Evolutionary conservation across 169 alveolate genomes (phyloP).

Genomic region (Cyclospora cayetanensis): DNA sequence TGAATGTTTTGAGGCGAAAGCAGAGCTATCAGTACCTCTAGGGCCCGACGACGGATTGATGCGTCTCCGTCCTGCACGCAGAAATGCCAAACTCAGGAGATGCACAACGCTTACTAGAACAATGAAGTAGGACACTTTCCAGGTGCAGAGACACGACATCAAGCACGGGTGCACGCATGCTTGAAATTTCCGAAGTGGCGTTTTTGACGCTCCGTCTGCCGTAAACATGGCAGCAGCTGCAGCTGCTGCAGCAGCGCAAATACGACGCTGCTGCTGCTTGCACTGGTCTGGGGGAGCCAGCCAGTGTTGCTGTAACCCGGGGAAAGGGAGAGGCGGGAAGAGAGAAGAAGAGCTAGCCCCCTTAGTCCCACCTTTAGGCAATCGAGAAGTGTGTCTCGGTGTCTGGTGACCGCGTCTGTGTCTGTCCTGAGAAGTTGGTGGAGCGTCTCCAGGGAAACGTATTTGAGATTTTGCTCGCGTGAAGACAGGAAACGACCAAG

Average conservation of each 20-base stretch:
- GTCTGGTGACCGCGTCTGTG: conserved; percentile 90
- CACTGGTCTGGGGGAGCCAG: no score
- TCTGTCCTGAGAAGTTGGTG: conserved; percentile 92
- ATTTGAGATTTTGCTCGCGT: conserved; percentile 93
- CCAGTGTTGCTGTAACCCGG: no score
- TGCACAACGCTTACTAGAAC: no score
- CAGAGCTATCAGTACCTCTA: conserved; percentile 95
- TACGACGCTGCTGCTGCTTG: no score
- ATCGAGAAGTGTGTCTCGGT: conserved; percentile 88
- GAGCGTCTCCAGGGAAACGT: conserved; percentile 89
- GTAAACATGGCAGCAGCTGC: neutral
- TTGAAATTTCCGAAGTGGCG: no score
- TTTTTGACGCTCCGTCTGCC: no score
- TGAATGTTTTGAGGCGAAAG: conserved; percentile 85
- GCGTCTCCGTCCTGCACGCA: conserved; percentile 94
- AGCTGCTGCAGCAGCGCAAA: neutral
- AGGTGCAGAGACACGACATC: no score
- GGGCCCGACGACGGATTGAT: conserved; percentile 95
- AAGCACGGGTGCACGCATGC: conserved; percentile 52
- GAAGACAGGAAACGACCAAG: conserved; percentile 94
- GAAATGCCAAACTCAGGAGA: conserved; percentile 45
- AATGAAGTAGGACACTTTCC: no score
- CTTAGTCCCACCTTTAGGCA: conserved; percentile 77
- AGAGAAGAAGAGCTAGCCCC: no score
- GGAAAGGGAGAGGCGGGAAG: no score